Percentiles rank a stretch among this genome's conserved stretches.
These are phyloP conservation scores for Cardamine occulta DNA, from an alignment of 345 rosid genomes.

Conservation along the genomic window DNA sequence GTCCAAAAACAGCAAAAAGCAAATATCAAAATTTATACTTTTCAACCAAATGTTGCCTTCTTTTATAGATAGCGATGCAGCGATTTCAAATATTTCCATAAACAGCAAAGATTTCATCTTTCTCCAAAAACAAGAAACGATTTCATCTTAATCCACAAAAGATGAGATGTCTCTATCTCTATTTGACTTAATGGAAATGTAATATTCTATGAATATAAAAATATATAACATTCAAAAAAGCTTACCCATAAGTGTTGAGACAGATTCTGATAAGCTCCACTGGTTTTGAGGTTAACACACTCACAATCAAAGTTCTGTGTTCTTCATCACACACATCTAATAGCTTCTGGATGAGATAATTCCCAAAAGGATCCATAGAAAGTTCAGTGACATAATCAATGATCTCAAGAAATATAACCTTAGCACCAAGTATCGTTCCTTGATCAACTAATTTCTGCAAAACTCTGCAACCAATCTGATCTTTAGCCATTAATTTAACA, in stretches of 20 bases:
- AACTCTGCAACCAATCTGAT: constrained; percentile 60
- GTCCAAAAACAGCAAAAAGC: constrained; percentile 32
- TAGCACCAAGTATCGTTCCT: constrained; percentile 48
- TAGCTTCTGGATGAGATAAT: constrained; percentile 62
- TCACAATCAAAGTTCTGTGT: constrained; percentile 50
- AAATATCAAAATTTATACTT: neutral
- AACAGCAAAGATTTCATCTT: constrained; percentile 20
- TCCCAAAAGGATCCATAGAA: constrained; percentile 65
- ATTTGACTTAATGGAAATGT: neutral
- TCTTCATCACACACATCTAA: constrained; percentile 54
- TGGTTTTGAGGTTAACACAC: constrained; percentile 46
- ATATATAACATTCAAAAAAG: neutral
- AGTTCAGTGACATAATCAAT: constrained; percentile 52
- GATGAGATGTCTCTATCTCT: constrained; percentile 33
- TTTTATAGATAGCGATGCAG: constrained; percentile 5
- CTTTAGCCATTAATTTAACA: constrained; percentile 55
- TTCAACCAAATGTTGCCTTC: constrained; percentile 27
- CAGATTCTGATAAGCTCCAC: constrained; percentile 52
- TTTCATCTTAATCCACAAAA: constrained; percentile 10
- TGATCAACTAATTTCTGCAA: constrained; percentile 57
- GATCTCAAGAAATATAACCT: constrained; percentile 47
- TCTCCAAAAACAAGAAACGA: constrained; percentile 17
- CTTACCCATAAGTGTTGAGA: constrained; percentile 64
- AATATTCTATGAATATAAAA: neutral
- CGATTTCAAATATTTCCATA: constrained; percentile 28